Conservation (phyloP, 805 yeast genomes). For the Brettanomyces naardenensis region DNA sequence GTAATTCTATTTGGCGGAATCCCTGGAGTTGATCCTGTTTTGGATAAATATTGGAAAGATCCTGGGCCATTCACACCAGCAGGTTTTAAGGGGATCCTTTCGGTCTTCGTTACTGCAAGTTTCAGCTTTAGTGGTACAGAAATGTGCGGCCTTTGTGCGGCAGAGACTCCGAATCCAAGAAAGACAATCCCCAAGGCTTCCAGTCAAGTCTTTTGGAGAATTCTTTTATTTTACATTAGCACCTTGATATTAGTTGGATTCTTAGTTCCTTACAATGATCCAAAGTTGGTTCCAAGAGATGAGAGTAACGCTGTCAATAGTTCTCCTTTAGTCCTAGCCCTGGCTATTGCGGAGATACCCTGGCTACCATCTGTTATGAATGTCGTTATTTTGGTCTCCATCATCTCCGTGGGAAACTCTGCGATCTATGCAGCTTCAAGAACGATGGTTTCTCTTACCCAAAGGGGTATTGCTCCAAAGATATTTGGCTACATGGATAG, state of each 20-base stretch:
- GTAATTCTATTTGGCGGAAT: constrained; percentile 42
- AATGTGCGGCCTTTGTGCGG: constrained; percentile 42
- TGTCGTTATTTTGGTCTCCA: constrained; percentile 31
- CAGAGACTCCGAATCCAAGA: constrained; percentile 41
- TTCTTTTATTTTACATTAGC: constrained; percentile 37
- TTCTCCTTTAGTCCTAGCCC: constrained; percentile 44
- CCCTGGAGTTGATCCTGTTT: constrained; percentile 33
- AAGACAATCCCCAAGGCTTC: constrained; percentile 43
- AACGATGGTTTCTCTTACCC: constrained; percentile 39
- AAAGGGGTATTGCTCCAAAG: constrained; percentile 38
- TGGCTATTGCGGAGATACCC: constrained; percentile 28
- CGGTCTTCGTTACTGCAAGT: constrained; percentile 48
- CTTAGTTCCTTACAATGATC: constrained; percentile 37
- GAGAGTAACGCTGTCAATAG: constrained; percentile 23
- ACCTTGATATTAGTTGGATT: constrained; percentile 38
- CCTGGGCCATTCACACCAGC: constrained; percentile 34
- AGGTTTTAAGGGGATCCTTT: constrained; percentile 45
- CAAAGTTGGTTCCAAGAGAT: constrained; percentile 23
- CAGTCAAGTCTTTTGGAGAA: constrained; percentile 51
- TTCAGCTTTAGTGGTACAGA: constrained; percentile 50
- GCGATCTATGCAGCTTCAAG: constrained; percentile 53
- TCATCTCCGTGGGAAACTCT: constrained; percentile 41
- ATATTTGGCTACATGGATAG: constrained; percentile 37
- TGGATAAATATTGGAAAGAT: constrained; percentile 37
- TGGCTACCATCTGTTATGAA: constrained; percentile 34